Base-by-base conservation (phyloP, 768 basidiomycete species). In the Crassisporium funariophilum region DNA sequence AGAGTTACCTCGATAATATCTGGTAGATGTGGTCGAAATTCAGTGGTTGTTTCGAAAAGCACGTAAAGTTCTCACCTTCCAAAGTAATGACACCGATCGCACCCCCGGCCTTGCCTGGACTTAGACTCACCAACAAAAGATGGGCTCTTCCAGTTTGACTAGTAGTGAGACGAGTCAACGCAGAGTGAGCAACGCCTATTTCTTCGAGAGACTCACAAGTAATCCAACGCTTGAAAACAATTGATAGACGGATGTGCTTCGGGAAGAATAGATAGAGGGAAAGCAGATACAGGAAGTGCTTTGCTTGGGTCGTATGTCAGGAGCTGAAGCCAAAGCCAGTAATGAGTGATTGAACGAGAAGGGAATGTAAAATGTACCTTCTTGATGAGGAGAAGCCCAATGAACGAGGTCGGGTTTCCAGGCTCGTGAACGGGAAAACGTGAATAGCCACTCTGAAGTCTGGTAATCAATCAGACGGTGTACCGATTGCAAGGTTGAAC, bases 81-180 rank as follows among this genome's bases (percentile, higher is more conserved):
- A 95, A 78, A 2, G 91, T 95, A 52, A 98, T 83, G 5, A 98
- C 90, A 2, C 95, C 95, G 20, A 97, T 78, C 1, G 84, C 94
- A 27, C 95, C 95, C 17, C 89, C 89, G 5, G 82, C 73, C 15
- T 74, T 66, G 0, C 95, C 95, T 2, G 95, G 95, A 0, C 89
- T 89, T 13, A 74, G 76, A 56, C 87, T 91, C 29, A 99, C 81
- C 22, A 99, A 68, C 10, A 98, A 72, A 41, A 99, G 73, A 70
- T 99, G 95, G 1, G 94, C 91, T 34, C 95, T 83, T 2, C 95
- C 95, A 0, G 94, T 95, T 76, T 97, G 95, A 69, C 88, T 90
- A 25, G 25, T 29, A 37, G 19, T 6, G 35, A 16, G 4, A n/a
- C 16, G 11, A 17, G 46, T 22, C 20, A 41, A 21, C 9, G 29